phyloP scores from a whole-genome alignment of 2,329 filamentous ascomycete genomes.

The Colletotrichum kahawae region DNA sequence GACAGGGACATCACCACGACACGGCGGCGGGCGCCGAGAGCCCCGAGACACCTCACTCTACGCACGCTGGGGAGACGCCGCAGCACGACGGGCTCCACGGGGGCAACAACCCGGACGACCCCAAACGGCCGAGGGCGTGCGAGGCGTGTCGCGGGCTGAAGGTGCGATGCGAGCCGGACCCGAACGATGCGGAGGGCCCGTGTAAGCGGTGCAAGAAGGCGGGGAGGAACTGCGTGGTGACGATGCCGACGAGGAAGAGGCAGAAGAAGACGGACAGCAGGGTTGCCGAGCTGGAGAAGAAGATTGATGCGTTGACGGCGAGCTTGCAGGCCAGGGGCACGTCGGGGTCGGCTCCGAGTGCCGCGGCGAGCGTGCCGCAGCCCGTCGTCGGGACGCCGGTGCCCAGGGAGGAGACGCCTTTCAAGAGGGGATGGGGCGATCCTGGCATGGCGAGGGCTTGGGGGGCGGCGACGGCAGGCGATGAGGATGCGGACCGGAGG shows the following conservation, averaged over 20 bases:
- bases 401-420: background rate
- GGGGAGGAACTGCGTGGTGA: constrained; percentile 77
- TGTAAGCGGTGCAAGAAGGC: constrained; percentile 83
- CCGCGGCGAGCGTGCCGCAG: constrained; percentile 23
- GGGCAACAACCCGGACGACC: constrained; percentile 42
- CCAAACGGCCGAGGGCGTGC: constrained; percentile 74
- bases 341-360: constrained; percentile 13
- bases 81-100: constrained; percentile 2
- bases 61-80: constrained; percentile 13
- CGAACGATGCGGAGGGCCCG: constrained; percentile 62
- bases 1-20: background rate
- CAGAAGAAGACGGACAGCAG: constrained; percentile 92
- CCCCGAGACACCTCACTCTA: constrained; percentile 9
- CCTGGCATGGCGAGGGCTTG: constrained; percentile 3
- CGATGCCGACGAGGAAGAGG: constrained; percentile 75
- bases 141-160: constrained; percentile 79
- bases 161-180: constrained; percentile 84
- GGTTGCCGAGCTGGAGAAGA: constrained; percentile 89
- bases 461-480: background rate
- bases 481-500: background rate
- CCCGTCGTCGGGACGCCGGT: background rate
- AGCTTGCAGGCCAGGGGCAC: constrained; percentile 66
- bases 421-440: constrained; percentile 15
- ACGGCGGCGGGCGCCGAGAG: background rate
- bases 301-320: constrained; percentile 87